Conservation (phyloP, 768 basidiomycete species). For the Tulasnella sp. region DNA sequence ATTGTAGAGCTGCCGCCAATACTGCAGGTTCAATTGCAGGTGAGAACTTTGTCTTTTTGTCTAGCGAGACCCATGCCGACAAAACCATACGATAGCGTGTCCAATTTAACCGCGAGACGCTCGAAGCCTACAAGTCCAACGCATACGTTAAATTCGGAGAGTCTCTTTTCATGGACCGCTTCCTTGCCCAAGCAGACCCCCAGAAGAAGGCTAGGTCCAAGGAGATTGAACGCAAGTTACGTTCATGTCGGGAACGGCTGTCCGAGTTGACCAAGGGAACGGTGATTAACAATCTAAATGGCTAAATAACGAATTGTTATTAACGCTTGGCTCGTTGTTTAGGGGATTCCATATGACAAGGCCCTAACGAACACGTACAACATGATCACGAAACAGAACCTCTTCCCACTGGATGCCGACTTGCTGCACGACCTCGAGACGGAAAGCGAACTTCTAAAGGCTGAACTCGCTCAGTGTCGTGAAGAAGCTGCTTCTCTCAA, state of each 20-base stretch:
- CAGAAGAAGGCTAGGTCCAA: conserved; percentile 74
- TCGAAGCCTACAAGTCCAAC: conserved; percentile 94
- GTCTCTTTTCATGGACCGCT: conserved; percentile 88
- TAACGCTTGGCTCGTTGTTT: neutral
- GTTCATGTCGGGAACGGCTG: conserved; percentile 65
- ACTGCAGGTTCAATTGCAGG: conserved; percentile 95
- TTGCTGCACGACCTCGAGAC: conserved; percentile 55
- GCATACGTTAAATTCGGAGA: conserved; percentile 91
- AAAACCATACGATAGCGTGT: conserved; percentile 60
- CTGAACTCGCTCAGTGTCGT: conserved; percentile 62
- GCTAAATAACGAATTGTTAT: neutral
- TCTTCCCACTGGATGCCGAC: conserved; percentile 52
- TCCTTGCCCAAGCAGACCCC: conserved; percentile 74
- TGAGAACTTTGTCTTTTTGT: conserved; percentile 44
- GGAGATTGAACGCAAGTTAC: conserved; percentile 68
- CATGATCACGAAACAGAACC: conserved; percentile 60
- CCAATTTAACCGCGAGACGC: conserved; percentile 90
- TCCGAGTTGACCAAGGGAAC: conserved; percentile 71
- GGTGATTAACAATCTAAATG: conserved; percentile 48
- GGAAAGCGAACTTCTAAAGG: conserved; percentile 58
- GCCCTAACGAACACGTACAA: conserved; percentile 59
- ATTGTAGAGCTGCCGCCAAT: conserved; percentile 86
- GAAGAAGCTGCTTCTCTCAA: conserved; percentile 59
- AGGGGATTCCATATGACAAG: conserved; percentile 66
- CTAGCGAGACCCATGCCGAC: neutral